Evolutionary conservation across 2,329 filamentous ascomycete genomes (phyloP), one percentile per base, ranked within the genome.

Genomic region (Arthrobotrys entomopaga): DNA sequence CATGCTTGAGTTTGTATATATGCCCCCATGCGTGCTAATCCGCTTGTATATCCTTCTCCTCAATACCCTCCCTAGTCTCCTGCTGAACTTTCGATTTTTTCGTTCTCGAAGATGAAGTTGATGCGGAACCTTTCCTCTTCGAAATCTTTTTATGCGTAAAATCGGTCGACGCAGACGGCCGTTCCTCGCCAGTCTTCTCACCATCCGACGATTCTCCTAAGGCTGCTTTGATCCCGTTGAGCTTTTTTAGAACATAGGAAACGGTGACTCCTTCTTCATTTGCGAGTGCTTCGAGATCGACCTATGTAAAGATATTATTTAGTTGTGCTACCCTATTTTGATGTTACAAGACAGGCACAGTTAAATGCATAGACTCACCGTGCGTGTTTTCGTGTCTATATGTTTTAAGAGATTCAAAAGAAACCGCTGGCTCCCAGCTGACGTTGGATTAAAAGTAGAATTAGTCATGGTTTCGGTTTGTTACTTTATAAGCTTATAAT

Each of bases 331-430:
- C 29, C 24, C 2, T 49, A 10, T 48, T 48, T 48, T n/a, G 5
- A 5, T 48, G 16, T 10, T 48, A n/a, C n/a, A n/a, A n/a, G n/a
- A n/a, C n/a, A n/a, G n/a, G n/a, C n/a, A n/a, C n/a, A n/a, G n/a
- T n/a, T n/a, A n/a, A n/a, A n/a, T n/a, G n/a, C n/a, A n/a, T n/a
- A n/a, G n/a, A n/a, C n/a, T n/a, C 42, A 64, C 59, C 48, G n/a
- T 64, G 46, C 59, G 46, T 15, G 61, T 24, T 43, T 40, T 65
- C 7, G 56, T 22, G n/a, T 65, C 61, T 10, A 65, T 53, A 16
- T 65, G 11, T n/a, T 57, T 65, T 3, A 65, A 22, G 8, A 65
- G 24, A n/a, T 52, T 65, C 2, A 65, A 20, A n/a, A 65, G 42
- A 19, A 56, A 65, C 6, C 38, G 29, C 34, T 65, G 61, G 40